A percentile compares a stretch with the other conserved stretches of the same genome.
Conservation (phyloP, 805 yeast genomes). For the Kregervanrija delftensis region DNA sequence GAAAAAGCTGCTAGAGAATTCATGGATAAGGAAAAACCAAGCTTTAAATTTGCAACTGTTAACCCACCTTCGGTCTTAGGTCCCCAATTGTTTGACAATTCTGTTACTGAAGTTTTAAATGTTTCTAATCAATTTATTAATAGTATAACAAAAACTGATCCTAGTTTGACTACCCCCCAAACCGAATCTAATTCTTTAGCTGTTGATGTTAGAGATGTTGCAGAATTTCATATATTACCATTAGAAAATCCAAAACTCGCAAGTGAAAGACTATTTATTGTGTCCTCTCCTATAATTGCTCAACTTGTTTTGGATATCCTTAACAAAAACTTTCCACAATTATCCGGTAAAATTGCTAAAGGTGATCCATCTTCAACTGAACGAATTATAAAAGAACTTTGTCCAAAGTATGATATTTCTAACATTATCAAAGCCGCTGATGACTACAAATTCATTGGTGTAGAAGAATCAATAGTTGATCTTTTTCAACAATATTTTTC, state of each 20-base stretch:
- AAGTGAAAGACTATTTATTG: slow-evolving; percentile 28
- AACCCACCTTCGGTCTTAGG: slow-evolving; percentile 34
- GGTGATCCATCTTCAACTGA: slow-evolving; percentile 29
- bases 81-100: slow-evolving; percentile 35
- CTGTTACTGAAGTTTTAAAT: slow-evolving; percentile 16
- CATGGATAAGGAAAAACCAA: slow-evolving; percentile 25
- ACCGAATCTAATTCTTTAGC: slow-evolving; percentile 23
- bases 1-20: slow-evolving; percentile 39
- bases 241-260: slow-evolving; percentile 32
- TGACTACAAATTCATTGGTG: neutral
- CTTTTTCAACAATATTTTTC: neutral
- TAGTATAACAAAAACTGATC: slow-evolving; percentile 15
- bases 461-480: neutral
- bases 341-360: slow-evolving; percentile 34
- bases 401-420: slow-evolving; percentile 1
- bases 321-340: slow-evolving; percentile 33
- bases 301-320: slow-evolving; percentile 29
- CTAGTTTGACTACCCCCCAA: slow-evolving; percentile 16
- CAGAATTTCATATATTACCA: slow-evolving; percentile 48
- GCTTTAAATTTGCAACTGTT: slow-evolving; percentile 26
- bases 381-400: neutral
- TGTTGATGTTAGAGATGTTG: slow-evolving; percentile 59
- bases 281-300: slow-evolving; percentile 17
- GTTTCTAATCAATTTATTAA: slow-evolving; percentile 27
- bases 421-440: neutral